Conservation (phyloP, 345 rosid species). For the Euphorbia peplus region DNA sequence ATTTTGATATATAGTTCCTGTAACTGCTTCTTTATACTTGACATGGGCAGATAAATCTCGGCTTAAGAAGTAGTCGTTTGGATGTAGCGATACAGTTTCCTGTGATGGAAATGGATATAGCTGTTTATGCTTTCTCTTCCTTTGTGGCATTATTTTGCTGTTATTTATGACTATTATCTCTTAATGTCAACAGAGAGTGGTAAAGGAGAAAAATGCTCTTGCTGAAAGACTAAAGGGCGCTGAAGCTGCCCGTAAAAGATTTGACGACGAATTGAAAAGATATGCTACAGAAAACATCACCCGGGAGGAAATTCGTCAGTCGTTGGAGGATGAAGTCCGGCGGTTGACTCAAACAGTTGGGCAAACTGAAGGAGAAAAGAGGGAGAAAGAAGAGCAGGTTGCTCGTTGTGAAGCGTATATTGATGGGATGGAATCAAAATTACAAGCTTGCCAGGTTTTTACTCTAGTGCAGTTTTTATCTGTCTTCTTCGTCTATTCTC, state of each 20-base stretch:
- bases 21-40: neutral
- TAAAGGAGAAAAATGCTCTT: conserved; percentile 91
- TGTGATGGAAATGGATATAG: conserved; percentile 1
- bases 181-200: conserved; percentile 64
- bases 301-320: conserved; percentile 82
- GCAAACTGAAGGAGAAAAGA: conserved; percentile 93
- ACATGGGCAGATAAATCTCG: neutral
- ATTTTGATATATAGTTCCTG: neutral
- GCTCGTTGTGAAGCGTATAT: conserved; percentile 90
- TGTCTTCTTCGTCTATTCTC: neutral
- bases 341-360: conserved; percentile 79
- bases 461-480: neutral
- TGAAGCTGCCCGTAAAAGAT: conserved; percentile 86
- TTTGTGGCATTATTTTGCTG: neutral
- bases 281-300: conserved; percentile 78
- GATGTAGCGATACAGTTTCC: neutral
- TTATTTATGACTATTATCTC: conserved; percentile 17
- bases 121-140: conserved; percentile 12
- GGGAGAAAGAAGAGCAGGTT: conserved; percentile 88
- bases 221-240: conserved; percentile 83
- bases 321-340: conserved; percentile 86
- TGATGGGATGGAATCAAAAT: conserved; percentile 84
- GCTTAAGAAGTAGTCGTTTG: too few species aligned
- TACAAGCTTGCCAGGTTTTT: conserved; percentile 89
- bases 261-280: conserved; percentile 87